A percentile compares a stretch with the other conserved stretches of the same genome.
These are phyloP conservation scores for Boletus sp. DNA, from an alignment of 1,284 basidiomycete genomes.

Conservation along the genomic window DNA sequence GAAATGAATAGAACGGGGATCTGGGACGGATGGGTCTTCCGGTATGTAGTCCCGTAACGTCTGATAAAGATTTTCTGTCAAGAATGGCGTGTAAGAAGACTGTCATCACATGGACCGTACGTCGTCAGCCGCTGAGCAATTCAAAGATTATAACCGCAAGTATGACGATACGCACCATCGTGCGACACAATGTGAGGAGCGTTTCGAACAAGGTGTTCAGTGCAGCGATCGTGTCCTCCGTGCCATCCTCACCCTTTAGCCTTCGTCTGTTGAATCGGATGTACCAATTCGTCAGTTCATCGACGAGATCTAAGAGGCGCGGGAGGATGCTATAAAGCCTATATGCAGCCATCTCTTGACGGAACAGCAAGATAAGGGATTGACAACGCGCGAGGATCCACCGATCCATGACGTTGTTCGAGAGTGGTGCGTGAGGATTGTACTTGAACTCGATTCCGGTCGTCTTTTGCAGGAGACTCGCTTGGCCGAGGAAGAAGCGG, in stretches of 20 bases:
- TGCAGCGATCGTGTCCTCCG: slow-evolving; percentile 84
- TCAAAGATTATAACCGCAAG: not conserved
- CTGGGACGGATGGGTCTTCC: slow-evolving; percentile 62
- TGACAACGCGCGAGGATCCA: slow-evolving; percentile 99
- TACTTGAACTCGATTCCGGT: slow-evolving; percentile 81
- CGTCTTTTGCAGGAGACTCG: slow-evolving; percentile 82
- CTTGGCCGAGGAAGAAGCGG: slow-evolving; percentile 99
- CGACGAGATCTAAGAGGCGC: slow-evolving; percentile 87
- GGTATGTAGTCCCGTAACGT: slow-evolving; percentile 84
- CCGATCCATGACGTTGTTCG: slow-evolving; percentile 95
- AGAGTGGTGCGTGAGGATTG: slow-evolving; percentile 80
- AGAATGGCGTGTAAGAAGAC: slow-evolving; percentile 98
- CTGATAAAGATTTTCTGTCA: slow-evolving; percentile 97
- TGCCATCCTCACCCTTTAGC: slow-evolving; percentile 92
- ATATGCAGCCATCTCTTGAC: slow-evolving; percentile 95
- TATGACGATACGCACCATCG: slow-evolving; percentile 62
- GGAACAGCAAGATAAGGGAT: slow-evolving; percentile 89
- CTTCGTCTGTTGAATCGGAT: slow-evolving; percentile 97
- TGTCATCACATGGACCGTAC: slow-evolving; percentile 32
- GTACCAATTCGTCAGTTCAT: slow-evolving; percentile 99
- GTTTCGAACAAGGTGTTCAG: slow-evolving; percentile 97
- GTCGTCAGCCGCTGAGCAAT: slow-evolving; percentile 12
- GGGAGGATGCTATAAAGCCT: slow-evolving; percentile 98
- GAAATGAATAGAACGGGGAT: slow-evolving; percentile 94
- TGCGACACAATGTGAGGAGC: slow-evolving; percentile 89